phyloP scores from a whole-genome alignment of 163 green algal species.

The Scenedesmus sp. region DNA sequence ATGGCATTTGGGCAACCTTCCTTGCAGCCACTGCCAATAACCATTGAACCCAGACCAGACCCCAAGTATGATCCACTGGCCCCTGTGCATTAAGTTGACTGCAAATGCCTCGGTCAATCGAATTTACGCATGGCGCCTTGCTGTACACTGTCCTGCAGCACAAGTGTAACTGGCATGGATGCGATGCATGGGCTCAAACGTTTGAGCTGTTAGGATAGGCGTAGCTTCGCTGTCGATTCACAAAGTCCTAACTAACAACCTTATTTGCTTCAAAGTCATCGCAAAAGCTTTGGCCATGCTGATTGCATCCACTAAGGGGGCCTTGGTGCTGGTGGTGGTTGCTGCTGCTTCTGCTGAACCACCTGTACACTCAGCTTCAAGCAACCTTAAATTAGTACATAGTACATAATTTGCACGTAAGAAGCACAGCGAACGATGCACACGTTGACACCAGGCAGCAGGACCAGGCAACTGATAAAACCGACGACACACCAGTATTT shows the following conservation, averaged over 20 bases:
- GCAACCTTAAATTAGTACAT: neutral
- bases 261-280: constrained; percentile 26
- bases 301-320: neutral
- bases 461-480: neutral
- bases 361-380: neutral
- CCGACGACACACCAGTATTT: neutral
- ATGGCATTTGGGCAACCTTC: too few relatives aligned
- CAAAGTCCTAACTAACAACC: neutral
- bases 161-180: too few relatives aligned
- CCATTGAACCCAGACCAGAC: too few relatives aligned
- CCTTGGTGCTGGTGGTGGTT: neutral
- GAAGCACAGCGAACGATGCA: neutral
- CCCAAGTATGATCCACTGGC: too few relatives aligned
- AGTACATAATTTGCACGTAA: too few relatives aligned
- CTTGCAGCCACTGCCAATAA: too few relatives aligned
- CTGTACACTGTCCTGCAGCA: too few relatives aligned
- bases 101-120: too few relatives aligned
- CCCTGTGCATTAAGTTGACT: too few relatives aligned
- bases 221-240: neutral
- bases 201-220: neutral
- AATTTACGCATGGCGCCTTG: too few relatives aligned
- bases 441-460: neutral
- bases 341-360: neutral
- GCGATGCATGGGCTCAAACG: neutral
- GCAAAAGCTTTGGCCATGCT: constrained; percentile 40